These are phyloP conservation scores for Chaetomium sp. DNA, from an alignment of 2,329 filamentous ascomycete genomes.

Conservation along the genomic window DNA sequence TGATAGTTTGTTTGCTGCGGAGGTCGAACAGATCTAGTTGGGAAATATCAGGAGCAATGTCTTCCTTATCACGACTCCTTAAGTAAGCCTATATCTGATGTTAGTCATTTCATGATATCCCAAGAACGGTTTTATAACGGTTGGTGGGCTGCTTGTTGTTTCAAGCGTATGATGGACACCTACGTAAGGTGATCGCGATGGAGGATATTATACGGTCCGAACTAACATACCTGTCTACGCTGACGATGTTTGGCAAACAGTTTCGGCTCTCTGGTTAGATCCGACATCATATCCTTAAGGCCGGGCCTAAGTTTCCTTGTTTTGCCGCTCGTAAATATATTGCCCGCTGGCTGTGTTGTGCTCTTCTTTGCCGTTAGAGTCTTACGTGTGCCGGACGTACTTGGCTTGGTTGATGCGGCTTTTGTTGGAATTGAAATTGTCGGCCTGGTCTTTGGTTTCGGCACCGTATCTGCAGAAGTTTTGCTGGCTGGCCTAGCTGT, in stretches of 20 bases:
- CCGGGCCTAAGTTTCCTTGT: constrained; percentile 41
- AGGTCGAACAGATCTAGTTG: constrained; percentile 38
- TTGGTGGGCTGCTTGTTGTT: neutral
- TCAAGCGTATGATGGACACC: neutral
- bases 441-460: constrained; percentile 19
- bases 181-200: neutral
- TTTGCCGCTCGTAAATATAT: constrained; percentile 52
- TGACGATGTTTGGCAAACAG: constrained; percentile 45
- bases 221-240: constrained; percentile 35
- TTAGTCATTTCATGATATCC: neutral
- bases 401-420: neutral
- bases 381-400: constrained; percentile 7
- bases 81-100: constrained; percentile 43
- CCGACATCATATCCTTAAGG: constrained; percentile 45
- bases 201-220: neutral
- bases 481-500: constrained; percentile 32
- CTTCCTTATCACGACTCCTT: constrained; percentile 48
- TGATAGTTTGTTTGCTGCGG: constrained; percentile 31
- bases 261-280: constrained; percentile 47
- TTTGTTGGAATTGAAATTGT: neutral
- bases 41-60: constrained; percentile 44
- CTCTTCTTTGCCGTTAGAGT: constrained; percentile 31
- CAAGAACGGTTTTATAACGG: neutral
- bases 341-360: constrained; percentile 35
- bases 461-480: constrained; percentile 26